Base-by-base conservation (phyloP, 1,284 basidiomycete species). In the Chiua sp. region DNA sequence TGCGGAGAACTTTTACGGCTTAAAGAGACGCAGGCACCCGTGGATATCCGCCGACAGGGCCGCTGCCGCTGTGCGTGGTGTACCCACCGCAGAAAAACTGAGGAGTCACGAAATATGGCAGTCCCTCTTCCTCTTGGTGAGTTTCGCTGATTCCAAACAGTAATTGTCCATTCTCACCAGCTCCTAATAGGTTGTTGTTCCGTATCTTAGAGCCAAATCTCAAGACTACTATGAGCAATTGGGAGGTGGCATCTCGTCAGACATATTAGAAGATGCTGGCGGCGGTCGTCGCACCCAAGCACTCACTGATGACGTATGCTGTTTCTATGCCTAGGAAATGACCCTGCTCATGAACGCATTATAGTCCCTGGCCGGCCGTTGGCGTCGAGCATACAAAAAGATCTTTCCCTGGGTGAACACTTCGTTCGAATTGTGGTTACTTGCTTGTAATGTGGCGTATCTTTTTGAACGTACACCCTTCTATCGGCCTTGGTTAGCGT, bases 1-100 rank as follows among this genome's bases (percentile, higher is more conserved):
- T 71, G 82, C 94, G 5, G 96, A 98, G 75, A 93, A 96, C 69
- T 98, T 98, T 72, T 98, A 98, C 73, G 94, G 94, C 0, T 76
- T 98, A 51, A 93, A 93, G 69, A 79, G 95, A 52, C 81, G 94
- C 59, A 78, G 91, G 37, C 80, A 84, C 56, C 89, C 92, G 2
- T 83, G 86, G 62, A 87, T 92, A 63, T 84, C 88, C 63, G 86
- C 85, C 1, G 83, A 86, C 50, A 82, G 88, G 61, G 85, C 87
- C 1, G 78, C 79, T 60, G 84, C 85, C 35, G 92, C 91, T 47
- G 86, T 90, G 8, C 88, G 85, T 15, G 84, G 87, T 4, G 77
- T 88, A 48, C 85, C 87, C 20, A 69, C 77, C 4, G 86, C 86
- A 63, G 91, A 92, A 73, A 84, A 81, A 61, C 78, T 95, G 44